These are phyloP conservation scores for Coemansia sp. DNA, from an alignment of 192 early-diverging fungal species.

Conservation along the genomic window DNA sequence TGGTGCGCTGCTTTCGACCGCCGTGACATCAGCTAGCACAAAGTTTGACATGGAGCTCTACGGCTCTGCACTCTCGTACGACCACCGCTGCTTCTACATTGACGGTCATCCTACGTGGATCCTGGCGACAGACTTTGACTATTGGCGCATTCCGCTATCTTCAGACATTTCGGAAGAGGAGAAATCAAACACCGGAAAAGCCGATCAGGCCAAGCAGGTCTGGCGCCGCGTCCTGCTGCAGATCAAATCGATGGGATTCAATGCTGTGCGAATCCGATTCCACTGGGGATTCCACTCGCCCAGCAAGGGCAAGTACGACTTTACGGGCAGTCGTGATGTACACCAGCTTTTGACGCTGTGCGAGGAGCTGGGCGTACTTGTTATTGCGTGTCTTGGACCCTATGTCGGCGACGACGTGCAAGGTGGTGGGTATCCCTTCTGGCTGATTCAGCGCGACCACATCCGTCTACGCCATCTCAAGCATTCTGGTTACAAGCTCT, in stretches of 20 bases:
- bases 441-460: conserved; percentile 72
- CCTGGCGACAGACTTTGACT: conserved; percentile 81
- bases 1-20: conserved; percentile 33
- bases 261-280: conserved; percentile 83
- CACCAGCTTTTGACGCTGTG: conserved; percentile 69
- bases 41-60: conserved; percentile 41
- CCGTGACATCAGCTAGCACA: conserved; percentile 34
- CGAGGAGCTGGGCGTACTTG: conserved; percentile 69
- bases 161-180: conserved; percentile 13
- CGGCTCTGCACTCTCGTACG: conserved; percentile 42
- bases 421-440: conserved; percentile 72
- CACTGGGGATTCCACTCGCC: conserved; percentile 89
- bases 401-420: conserved; percentile 82
- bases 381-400: conserved; percentile 79
- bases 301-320: conserved; percentile 66
- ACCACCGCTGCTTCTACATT: conserved; percentile 67
- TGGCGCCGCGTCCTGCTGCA: conserved; percentile 70
- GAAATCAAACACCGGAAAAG: neutral
- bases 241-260: conserved; percentile 72
- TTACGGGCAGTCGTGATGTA: conserved; percentile 71
- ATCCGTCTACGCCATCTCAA: conserved; percentile 71
- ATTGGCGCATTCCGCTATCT: conserved; percentile 75
- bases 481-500: conserved; percentile 63
- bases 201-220: conserved; percentile 9
- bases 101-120: conserved; percentile 64